Percentiles rank a stretch among this genome's conserved stretches.
Evolutionary conservation across 2,329 filamentous ascomycete genomes (phyloP).

Genomic region (Phyllosticta ampelicida): DNA sequence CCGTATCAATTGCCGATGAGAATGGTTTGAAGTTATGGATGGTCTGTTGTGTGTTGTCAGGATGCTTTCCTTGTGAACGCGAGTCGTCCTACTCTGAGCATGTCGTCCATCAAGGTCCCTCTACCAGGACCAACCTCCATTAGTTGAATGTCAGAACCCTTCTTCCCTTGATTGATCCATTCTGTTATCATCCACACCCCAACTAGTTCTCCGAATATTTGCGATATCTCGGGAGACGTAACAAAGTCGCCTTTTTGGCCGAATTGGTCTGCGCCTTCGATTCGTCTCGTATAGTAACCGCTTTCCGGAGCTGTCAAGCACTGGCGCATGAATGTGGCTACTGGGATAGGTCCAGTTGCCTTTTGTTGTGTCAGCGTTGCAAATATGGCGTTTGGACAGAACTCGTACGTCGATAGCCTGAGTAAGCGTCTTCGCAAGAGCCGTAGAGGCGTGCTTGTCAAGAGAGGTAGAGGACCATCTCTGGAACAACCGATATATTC

Average conservation of each 20-base stretch:
- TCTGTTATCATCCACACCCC: conserved; percentile 93
- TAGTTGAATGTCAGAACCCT: conserved; percentile 64
- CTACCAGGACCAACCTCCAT: conserved; percentile 91
- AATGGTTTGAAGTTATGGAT: conserved; percentile 74
- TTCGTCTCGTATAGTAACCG: conserved; percentile 81
- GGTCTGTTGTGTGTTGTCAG: conserved; percentile 44
- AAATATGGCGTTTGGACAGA: not conserved
- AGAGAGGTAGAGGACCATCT: conserved; percentile 28
- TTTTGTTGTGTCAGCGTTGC: conserved; percentile 26
- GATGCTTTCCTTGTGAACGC: not conserved
- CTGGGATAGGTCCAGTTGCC: conserved; percentile 80
- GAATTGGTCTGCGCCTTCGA: conserved; percentile 69
- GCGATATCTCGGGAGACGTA: conserved; percentile 93
- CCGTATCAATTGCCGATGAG: conserved; percentile 64
- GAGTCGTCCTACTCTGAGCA: conserved; percentile 58
- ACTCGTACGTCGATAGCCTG: conserved; percentile 68
- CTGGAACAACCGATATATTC: conserved; percentile 15
- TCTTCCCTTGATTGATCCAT: conserved; percentile 84
- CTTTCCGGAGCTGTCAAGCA: conserved; percentile 83
- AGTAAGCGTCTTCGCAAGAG: conserved; percentile 74
- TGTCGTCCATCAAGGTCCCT: conserved; percentile 94
- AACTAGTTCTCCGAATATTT: conserved; percentile 89
- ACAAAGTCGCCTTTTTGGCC: conserved; percentile 92
- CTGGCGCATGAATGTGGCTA: conserved; percentile 97
- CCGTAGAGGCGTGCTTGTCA: conserved; percentile 57